Conservation (phyloP, 257 asterid species). For the Solanum chmielewskii region DNA sequence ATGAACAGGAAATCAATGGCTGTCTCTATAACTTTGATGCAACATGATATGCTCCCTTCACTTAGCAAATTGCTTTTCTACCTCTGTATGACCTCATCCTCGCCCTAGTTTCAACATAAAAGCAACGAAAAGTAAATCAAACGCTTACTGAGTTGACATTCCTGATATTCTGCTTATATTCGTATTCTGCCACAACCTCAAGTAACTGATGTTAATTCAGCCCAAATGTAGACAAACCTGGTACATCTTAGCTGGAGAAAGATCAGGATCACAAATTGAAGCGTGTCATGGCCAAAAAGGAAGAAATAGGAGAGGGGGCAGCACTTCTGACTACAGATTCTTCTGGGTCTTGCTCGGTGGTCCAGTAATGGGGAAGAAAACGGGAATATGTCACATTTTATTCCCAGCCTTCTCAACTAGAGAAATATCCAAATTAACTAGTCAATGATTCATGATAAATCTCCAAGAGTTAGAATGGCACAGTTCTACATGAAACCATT, state of each 20-base stretch:
- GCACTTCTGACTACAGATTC: neutral
- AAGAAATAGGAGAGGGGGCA: neutral
- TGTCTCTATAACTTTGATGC: neutral
- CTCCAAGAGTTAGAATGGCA: neutral
- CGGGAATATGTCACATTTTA: neutral
- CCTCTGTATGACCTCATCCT: neutral
- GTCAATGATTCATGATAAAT: neutral
- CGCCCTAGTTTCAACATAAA: neutral
- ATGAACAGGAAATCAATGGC: neutral
- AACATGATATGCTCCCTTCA: neutral
- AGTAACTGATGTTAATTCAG: neutral
- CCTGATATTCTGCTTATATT: neutral
- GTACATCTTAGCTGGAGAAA: neutral
- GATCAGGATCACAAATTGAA: neutral
- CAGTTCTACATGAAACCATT: neutral
- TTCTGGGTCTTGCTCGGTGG: neutral
- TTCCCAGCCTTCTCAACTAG: neutral
- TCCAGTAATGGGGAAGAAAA: neutral
- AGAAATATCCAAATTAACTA: neutral
- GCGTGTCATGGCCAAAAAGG: neutral
- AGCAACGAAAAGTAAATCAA: neutral
- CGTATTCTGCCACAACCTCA: neutral
- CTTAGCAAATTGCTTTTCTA: neutral
- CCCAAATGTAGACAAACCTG: neutral
- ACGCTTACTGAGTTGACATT: neutral